These are phyloP conservation scores for Lathyrus sativus DNA, from an alignment of 306 rosid genomes.

Conservation along the genomic window DNA sequence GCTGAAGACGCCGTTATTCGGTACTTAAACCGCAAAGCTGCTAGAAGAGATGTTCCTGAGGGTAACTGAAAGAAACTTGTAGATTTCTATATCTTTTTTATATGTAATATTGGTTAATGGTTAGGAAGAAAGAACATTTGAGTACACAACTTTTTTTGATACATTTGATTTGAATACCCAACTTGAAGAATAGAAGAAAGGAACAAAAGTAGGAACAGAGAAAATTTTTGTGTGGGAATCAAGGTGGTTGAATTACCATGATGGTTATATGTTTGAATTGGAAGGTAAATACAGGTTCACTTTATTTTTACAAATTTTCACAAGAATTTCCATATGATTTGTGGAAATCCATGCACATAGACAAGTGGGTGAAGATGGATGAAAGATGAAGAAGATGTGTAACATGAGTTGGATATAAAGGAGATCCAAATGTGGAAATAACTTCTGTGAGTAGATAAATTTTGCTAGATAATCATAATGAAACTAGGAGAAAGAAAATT, in stretches of 20 bases:
- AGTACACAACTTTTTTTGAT: not conserved
- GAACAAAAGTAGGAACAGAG: constrained; percentile 16
- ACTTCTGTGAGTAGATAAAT: no score
- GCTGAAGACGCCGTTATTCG: constrained; percentile 85
- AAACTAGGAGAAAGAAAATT: no score
- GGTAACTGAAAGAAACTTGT: constrained; percentile 45
- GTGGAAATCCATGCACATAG: no score
- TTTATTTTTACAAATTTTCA: no score
- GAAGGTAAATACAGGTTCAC: no score
- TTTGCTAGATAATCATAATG: no score
- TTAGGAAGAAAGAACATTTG: not conserved
- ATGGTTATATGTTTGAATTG: not conserved
- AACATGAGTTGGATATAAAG: no score
- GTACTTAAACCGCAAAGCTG: constrained; percentile 79
- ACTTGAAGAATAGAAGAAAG: constrained; percentile 24
- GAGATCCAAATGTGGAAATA: no score
- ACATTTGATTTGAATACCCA: not conserved
- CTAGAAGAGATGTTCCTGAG: constrained; percentile 59
- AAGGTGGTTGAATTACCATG: constrained; percentile 3
- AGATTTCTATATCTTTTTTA: not conserved
- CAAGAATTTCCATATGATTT: no score
- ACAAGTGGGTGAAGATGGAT: no score
- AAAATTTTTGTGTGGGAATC: constrained; percentile 19
- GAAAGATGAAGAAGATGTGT: no score
- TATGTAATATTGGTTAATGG: not conserved